Base-by-base conservation (phyloP, 2,329 filamentous ascomycete genomes). In the Cercospora sp. region DNA sequence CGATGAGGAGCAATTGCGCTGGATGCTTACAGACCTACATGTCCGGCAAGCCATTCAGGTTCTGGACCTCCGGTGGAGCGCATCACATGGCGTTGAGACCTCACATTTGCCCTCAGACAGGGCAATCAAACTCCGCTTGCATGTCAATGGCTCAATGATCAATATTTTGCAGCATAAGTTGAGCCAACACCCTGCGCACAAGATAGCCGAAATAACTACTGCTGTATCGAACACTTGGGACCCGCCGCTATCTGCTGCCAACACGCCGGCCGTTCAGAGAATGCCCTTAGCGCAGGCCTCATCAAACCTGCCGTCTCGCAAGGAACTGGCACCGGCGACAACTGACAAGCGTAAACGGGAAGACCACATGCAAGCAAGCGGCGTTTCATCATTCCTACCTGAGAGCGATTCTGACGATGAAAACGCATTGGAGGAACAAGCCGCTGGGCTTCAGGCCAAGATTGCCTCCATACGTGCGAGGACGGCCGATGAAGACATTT, bases 401-500 rank as follows among this genome's bases (percentile, higher is more conserved):
- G 28, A 7, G 1, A 60, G 65, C 6, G 64, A 69, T 2, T 65
- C 68, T 8, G 67, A 72, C 9, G 69, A 71, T 30, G 69, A 71
- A 57, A 61, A 66, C 2, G 63, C 51, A 12, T 61, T 72, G 37
- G 64, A 70, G 51, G 59, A 49, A 28, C 34, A 70, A 37, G 43
- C 49, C 12, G 61, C 66, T 16, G 67, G 59, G 3, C 24, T 69
- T 1, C 57, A 68, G 21, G 67, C 66, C 5, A 69, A 66, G 43
- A 68, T 72, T 30, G 66, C 69, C 1, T 61, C 67, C 16, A 72
- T 71, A 28, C 67, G 66, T 18, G 59, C 59, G 16, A 62, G 66
- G 7, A 72, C 58, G 16, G 63, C 63, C 10, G 37, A 66, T 21
- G 71, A 70, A 53, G 69, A 72, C 40, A 32, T 66, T 13, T n/a